These are phyloP conservation scores for Ganoderma meredithae DNA, from an alignment of 1,284 basidiomycete genomes.

Conservation along the genomic window DNA sequence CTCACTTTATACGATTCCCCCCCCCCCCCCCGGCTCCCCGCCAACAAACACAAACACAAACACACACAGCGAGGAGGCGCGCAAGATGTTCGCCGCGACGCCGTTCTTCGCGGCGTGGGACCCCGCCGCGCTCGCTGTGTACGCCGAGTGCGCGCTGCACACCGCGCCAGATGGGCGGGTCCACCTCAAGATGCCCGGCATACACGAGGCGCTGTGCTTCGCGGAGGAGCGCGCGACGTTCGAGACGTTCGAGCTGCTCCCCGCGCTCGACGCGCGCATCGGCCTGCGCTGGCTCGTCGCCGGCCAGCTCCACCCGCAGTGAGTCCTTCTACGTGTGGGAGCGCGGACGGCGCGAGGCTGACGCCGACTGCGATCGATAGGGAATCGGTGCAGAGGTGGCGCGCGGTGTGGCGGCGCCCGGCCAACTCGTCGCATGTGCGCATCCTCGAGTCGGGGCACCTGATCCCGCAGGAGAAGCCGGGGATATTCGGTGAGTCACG, in stretches of 20 bases:
- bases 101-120: constrained; percentile 84
- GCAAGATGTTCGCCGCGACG: constrained; percentile 55
- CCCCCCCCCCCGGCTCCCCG: neutral
- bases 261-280: constrained; percentile 55
- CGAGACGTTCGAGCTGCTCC: constrained; percentile 56
- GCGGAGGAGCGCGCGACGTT: constrained; percentile 47
- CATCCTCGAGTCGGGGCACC: constrained; percentile 63
- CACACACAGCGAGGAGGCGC: constrained; percentile 73
- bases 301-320: constrained; percentile 20
- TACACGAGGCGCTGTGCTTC: constrained; percentile 68
- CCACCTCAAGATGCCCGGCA: constrained; percentile 66
- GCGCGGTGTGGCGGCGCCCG: constrained; percentile 66
- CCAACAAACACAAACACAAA: too few species aligned
- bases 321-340: neutral
- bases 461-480: constrained; percentile 46
- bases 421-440: constrained; percentile 64
- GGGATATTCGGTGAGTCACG: constrained; percentile 33
- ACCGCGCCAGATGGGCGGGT: constrained; percentile 47
- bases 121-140: constrained; percentile 68
- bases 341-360: neutral
- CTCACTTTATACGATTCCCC: neutral
- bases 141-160: constrained; percentile 72
- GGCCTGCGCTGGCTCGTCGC: constrained; percentile 66
- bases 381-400: constrained; percentile 49
- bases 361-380: constrained; percentile 9